Conservation (phyloP, 805 yeast genomes). For the Monosporozyma aquatica region DNA sequence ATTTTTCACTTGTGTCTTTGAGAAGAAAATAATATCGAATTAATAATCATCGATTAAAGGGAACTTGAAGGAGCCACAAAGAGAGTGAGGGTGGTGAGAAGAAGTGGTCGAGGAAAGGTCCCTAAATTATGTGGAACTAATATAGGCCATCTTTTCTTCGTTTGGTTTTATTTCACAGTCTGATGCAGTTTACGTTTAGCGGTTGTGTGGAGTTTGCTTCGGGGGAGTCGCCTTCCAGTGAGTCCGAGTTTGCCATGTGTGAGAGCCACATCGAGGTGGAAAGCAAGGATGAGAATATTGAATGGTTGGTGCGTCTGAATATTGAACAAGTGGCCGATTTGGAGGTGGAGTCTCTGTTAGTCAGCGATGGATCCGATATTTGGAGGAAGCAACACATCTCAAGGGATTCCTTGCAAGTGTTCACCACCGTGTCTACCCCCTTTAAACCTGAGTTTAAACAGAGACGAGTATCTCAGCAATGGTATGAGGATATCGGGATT, state of each 20-base stretch:
- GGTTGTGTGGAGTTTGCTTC: background rate
- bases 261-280: slow-evolving; percentile 2
- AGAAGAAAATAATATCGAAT: background rate
- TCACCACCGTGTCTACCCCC: background rate
- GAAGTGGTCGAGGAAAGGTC: too few relatives aligned
- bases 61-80: background rate
- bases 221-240: slow-evolving; percentile 4
- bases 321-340: background rate
- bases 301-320: background rate
- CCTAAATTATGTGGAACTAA: too few relatives aligned
- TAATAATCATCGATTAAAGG: slow-evolving; percentile 1
- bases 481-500: slow-evolving; percentile 7
- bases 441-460: background rate
- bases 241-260: slow-evolving; percentile 13
- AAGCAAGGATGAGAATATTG: background rate
- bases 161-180: too few relatives aligned
- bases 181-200: slow-evolving; percentile 11
- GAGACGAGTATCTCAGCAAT: too few relatives aligned
- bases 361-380: slow-evolving; percentile 20
- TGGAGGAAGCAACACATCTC: background rate
- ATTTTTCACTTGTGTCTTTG: too few relatives aligned
- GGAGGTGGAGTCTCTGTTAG: slow-evolving; percentile 4
- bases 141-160: too few relatives aligned
- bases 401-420: slow-evolving; percentile 1
- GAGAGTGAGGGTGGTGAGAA: too few relatives aligned